These are phyloP conservation scores for Metarhizium robertsii DNA, from an alignment of 2,329 filamentous ascomycete species.

Conservation along the genomic window DNA sequence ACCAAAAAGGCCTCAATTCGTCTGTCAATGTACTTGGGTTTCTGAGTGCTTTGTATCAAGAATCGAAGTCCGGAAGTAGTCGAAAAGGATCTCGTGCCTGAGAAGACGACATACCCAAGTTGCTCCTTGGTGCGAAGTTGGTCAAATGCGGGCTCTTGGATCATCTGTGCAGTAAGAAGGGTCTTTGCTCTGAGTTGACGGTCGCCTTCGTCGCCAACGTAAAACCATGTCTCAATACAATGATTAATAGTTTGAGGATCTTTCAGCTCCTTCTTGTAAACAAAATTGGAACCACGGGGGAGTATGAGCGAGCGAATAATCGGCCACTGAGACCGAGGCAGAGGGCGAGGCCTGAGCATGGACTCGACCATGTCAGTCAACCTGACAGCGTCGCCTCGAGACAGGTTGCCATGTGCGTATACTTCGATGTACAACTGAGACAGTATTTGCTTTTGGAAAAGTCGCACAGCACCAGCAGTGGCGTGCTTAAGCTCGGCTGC, in stretches of 20 bases:
- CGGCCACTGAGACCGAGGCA: constrained; percentile 73
- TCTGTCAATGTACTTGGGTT: constrained; percentile 72
- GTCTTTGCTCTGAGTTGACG: constrained; percentile 64
- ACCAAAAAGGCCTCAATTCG: constrained; percentile 80
- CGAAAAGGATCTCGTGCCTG: constrained; percentile 59
- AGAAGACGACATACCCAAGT: constrained; percentile 93
- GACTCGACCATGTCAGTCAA: constrained; percentile 76
- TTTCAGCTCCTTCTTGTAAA: constrained; percentile 71
- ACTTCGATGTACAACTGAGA: constrained; percentile 81
- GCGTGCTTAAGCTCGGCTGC: constrained; percentile 67
- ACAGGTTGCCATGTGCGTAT: constrained; percentile 83
- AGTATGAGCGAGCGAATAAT: constrained; percentile 68
- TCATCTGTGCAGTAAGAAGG: constrained; percentile 78
- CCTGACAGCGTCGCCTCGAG: constrained; percentile 84
- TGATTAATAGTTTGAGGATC: constrained; percentile 87
- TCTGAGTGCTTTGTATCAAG: constrained; percentile 86
- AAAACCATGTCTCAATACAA: constrained; percentile 71
- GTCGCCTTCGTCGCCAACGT: constrained; percentile 60
- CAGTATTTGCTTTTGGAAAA: constrained; percentile 73
- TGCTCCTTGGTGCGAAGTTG: constrained; percentile 95
- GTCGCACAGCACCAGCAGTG: constrained; percentile 62
- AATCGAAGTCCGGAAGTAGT: constrained; percentile 81
- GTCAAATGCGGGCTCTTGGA: constrained; percentile 89
- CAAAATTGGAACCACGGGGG: constrained; percentile 70
- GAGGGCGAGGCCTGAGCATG: constrained; percentile 60